Conservation (phyloP, 441 rosid genomes). For the Gossypium schwendimanii region DNA sequence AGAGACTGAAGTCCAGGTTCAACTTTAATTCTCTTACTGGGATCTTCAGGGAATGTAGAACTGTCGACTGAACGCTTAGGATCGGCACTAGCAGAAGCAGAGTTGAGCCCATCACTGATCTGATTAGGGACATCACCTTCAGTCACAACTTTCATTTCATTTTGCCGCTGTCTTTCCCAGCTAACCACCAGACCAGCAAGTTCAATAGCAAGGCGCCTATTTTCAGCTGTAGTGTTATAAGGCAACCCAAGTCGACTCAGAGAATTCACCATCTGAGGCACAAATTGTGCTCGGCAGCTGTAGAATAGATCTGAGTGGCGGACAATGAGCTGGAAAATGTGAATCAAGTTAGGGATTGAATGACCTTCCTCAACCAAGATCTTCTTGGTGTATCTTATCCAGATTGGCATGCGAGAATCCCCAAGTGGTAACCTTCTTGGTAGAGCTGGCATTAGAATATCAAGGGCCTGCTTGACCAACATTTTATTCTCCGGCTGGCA, state of each 20-base stretch:
- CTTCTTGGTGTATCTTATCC: slow-evolving; percentile 97
- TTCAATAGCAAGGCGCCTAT: slow-evolving; percentile 96
- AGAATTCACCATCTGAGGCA: slow-evolving; percentile 99
- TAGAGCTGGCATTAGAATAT: slow-evolving; percentile 95
- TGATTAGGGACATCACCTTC: slow-evolving; percentile 53
- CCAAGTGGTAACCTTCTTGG: slow-evolving; percentile 93
- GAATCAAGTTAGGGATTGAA: slow-evolving; percentile 89
- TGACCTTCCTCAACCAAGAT: slow-evolving; percentile 98
- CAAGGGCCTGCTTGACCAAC: slow-evolving; percentile 98
- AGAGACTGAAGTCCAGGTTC: slow-evolving; percentile 92
- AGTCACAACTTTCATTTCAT: slow-evolving; percentile 57
- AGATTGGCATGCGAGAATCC: slow-evolving; percentile 96
- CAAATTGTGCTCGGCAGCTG: slow-evolving; percentile 98
- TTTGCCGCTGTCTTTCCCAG: slow-evolving; percentile 97
- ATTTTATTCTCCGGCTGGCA: slow-evolving; percentile 96
- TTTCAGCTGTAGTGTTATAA: slow-evolving; percentile 81
- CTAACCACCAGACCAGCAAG: slow-evolving; percentile 98
- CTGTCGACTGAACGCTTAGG: slow-evolving; percentile 65
- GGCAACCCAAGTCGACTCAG: slow-evolving; percentile 98
- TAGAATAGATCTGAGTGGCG: slow-evolving; percentile 95
- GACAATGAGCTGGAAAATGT: slow-evolving; percentile 93
- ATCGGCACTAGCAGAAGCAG: slow-evolving; percentile 47
- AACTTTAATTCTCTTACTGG: slow-evolving; percentile 73
- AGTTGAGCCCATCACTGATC: slow-evolving; percentile 47
- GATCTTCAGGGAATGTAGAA: slow-evolving; percentile 67